Percentiles rank a stretch among this genome's conserved stretches.
Conservation (phyloP, 257 asterid species). For the Solanum infundibuliforme region DNA sequence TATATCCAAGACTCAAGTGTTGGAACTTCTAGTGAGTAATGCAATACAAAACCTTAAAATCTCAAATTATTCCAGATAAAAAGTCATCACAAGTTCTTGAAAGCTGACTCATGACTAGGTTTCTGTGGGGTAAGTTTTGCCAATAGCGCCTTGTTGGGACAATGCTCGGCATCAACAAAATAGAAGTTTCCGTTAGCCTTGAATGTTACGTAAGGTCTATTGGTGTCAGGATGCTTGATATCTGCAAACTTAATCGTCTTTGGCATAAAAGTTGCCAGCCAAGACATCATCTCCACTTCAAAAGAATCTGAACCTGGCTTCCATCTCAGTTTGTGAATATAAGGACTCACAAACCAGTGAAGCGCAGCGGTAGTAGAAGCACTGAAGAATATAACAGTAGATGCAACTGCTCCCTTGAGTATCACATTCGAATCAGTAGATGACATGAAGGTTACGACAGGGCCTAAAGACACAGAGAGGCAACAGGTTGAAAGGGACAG, state of each 20-base stretch:
- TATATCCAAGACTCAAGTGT: background rate
- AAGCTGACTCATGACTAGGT: slow-evolving; percentile 39
- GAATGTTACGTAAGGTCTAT: slow-evolving; percentile 74
- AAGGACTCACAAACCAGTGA: slow-evolving; percentile 97
- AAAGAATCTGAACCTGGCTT: slow-evolving; percentile 89
- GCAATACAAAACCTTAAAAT: background rate
- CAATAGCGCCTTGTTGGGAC: slow-evolving; percentile 77
- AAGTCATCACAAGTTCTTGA: slow-evolving; percentile 57
- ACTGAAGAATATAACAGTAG: slow-evolving; percentile 66
- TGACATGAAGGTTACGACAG: slow-evolving; percentile 91
- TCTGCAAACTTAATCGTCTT: slow-evolving; percentile 78
- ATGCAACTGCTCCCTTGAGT: slow-evolving; percentile 91
- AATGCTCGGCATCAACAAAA: slow-evolving; percentile 75
- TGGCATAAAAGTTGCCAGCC: slow-evolving; percentile 62
- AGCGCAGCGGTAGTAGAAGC: slow-evolving; percentile 86
- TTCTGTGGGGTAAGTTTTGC: slow-evolving; percentile 74
- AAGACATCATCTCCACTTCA: slow-evolving; percentile 91
- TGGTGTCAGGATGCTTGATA: slow-evolving; percentile 63
- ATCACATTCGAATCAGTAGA: slow-evolving; percentile 67
- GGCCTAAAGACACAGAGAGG: slow-evolving; percentile 85
- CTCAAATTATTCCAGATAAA: background rate
- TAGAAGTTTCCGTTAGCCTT: slow-evolving; percentile 65
- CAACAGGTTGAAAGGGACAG: slow-evolving; percentile 95
- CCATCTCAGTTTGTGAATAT: slow-evolving; percentile 85
- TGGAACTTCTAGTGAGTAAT: background rate